These are phyloP conservation scores for thale cress (Arabidopsis thaliana) DNA, from an alignment of 345 rosid genomes.

Conservation along the genomic window TAIR10.1 NC_003076.8:9930501-9931000, in stretches of 20 bases:
- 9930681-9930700: neutral
- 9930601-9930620: neutral
- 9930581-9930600: neutral
- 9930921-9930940: too few species aligned
- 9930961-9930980: too few species aligned
- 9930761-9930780: too few species aligned
- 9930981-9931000: too few species aligned
- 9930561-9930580: neutral
- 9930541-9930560: too few species aligned
- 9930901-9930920: slow-evolving; percentile 6
- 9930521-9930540: too few species aligned
- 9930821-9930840: too few species aligned
- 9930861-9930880: slow-evolving; percentile 9
- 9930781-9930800: slow-evolving; percentile 12
- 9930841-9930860: neutral
- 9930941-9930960: too few species aligned
- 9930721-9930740: neutral
- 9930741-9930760: too few species aligned
- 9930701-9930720: neutral
- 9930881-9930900: slow-evolving; percentile 4
- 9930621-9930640: neutral
- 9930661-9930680: neutral
- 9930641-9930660: neutral
- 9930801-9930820: slow-evolving; percentile 28
- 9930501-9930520: too few species aligned